Evolutionary conservation across 2,329 filamentous ascomycete genomes (phyloP).

Genomic region (Alternaria metachromatica): DNA sequence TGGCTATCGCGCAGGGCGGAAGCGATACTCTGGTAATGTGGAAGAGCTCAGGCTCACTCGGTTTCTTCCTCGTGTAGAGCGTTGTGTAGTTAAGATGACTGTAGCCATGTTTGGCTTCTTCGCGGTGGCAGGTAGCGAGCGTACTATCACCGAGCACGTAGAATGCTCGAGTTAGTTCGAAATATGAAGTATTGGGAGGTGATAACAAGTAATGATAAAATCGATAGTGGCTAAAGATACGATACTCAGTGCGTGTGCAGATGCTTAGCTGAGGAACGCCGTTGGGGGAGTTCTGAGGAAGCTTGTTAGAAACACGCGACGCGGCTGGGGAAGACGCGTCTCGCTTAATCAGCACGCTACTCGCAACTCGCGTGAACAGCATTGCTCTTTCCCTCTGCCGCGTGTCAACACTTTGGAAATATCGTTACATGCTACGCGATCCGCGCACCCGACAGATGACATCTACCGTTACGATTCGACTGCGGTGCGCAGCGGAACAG

Average conservation of each 20-base stretch:
- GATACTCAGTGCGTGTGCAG: background rate
- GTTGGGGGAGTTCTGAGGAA: background rate
- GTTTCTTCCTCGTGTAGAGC: background rate
- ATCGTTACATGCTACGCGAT: background rate
- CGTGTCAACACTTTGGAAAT: background rate
- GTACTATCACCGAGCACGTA: background rate
- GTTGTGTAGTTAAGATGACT: background rate
- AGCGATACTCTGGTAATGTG: too few species aligned
- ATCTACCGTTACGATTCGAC: background rate
- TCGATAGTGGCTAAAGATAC: background rate
- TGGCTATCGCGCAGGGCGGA: background rate
- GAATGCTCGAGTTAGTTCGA: background rate
- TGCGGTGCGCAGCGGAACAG: background rate
- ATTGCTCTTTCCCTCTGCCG: background rate
- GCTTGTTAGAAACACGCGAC: background rate
- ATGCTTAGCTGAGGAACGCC: background rate
- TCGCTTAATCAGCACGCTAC: background rate
- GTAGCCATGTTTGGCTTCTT: background rate
- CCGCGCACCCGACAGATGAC: background rate
- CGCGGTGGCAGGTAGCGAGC: background rate
- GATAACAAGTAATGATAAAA: background rate
- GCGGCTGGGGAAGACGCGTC: background rate
- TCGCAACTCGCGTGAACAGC: background rate
- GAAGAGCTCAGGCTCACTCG: too few species aligned
- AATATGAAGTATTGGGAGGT: background rate